These are phyloP conservation scores for Hura crepitans DNA, from an alignment of 441 rosid species.

Conservation along the genomic window DNA sequence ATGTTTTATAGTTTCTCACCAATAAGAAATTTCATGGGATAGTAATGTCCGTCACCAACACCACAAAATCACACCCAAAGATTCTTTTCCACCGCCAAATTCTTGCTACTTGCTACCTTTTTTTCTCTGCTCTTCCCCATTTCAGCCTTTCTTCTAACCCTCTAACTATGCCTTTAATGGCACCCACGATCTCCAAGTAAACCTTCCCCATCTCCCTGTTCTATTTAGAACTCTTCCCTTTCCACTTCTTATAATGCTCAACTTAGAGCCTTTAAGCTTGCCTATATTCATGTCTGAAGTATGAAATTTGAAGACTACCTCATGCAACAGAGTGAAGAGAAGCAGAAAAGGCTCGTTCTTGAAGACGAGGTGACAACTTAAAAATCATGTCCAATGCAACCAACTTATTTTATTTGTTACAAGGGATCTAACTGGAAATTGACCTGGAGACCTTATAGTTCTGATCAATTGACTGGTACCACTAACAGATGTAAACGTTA, in stretches of 20 bases:
- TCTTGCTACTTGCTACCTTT: not conserved
- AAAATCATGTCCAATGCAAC: too few relatives aligned
- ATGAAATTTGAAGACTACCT: slow-evolving; percentile 85
- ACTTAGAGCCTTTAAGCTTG: not conserved
- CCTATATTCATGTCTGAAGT: slow-evolving; percentile 9
- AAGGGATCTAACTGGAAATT: too few relatives aligned
- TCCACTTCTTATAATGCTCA: not conserved
- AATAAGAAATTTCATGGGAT: slow-evolving; percentile 33
- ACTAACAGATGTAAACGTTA: too few relatives aligned
- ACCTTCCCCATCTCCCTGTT: slow-evolving; percentile 15
- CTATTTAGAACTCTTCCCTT: slow-evolving; percentile 14
- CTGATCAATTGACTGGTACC: too few relatives aligned
- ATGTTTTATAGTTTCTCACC: not conserved
- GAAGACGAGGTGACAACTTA: slow-evolving; percentile 44
- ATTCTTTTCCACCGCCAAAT: slow-evolving; percentile 32
- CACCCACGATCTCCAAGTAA: slow-evolving; percentile 36
- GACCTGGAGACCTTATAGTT: too few relatives aligned
- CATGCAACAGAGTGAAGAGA: slow-evolving; percentile 44
- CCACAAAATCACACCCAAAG: slow-evolving; percentile 17
- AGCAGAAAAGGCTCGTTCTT: slow-evolving; percentile 42
- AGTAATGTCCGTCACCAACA: slow-evolving; percentile 23
- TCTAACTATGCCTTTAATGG: slow-evolving; percentile 37
- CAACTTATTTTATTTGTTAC: too few relatives aligned
- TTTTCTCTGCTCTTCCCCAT: not conserved
- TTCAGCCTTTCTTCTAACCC: slow-evolving; percentile 3